A percentile compares a stretch with the other conserved stretches of the same genome.
Evolutionary conservation across 2,329 filamentous ascomycete genomes (phyloP).

Genomic region (Hypoxylon sp.): DNA sequence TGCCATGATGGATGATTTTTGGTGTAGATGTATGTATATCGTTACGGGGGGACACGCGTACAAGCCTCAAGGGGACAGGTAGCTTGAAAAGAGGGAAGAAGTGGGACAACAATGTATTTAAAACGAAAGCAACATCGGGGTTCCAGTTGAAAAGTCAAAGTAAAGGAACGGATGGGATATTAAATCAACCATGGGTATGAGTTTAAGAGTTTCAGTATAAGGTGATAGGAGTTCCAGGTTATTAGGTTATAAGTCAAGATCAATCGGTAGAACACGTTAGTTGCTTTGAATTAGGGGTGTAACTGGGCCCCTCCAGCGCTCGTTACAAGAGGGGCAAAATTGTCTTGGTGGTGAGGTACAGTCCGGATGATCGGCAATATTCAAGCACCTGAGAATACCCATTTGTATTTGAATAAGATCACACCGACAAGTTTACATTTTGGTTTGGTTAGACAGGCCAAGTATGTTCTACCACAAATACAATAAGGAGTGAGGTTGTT

Average conservation of each 20-base stretch:
- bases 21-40: constrained; percentile 3
- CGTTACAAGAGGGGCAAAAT: constrained; percentile 25
- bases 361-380: constrained; percentile 24
- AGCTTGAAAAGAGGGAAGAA: not conserved
- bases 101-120: not conserved
- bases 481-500: too few relatives aligned
- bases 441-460: too few relatives aligned
- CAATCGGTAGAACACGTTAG: constrained; percentile 16
- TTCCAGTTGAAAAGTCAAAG: not conserved
- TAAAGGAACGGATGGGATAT: not conserved
- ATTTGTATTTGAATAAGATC: too few relatives aligned
- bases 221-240: not conserved
- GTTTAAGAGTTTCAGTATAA: constrained; percentile 2
- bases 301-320: constrained; percentile 8
- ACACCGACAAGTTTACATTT: too few relatives aligned
- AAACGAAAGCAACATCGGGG: not conserved
- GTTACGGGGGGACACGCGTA: constrained; percentile 6
- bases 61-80: not conserved
- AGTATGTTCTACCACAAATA: too few relatives aligned
- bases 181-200: not conserved
- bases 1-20: constrained; percentile 39
- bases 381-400: too few relatives aligned
- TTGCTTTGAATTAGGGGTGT: constrained; percentile 11
- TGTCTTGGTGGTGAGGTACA: constrained; percentile 19
- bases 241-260: constrained; percentile 9